These are phyloP conservation scores for Chaetothyriales sp. DNA, from an alignment of 2,329 filamentous ascomycete genomes.

Conservation along the genomic window DNA sequence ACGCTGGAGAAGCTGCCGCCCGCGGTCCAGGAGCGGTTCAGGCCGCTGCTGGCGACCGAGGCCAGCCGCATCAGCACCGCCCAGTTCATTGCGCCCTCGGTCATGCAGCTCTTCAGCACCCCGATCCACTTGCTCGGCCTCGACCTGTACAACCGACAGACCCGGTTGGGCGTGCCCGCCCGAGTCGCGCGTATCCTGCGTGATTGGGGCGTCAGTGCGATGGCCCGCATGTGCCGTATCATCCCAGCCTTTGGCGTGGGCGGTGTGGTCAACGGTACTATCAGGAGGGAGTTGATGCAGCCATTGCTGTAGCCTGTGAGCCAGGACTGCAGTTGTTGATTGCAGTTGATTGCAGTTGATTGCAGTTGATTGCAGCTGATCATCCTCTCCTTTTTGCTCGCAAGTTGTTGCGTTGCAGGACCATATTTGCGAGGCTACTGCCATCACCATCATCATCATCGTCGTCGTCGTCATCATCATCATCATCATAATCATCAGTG, in stretches of 20 bases:
- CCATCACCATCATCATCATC: too few relatives aligned
- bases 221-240: conserved; percentile 65
- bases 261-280: conserved; percentile 58
- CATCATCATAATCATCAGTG: too few relatives aligned
- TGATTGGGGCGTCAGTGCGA: conserved; percentile 60
- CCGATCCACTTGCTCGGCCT: conserved; percentile 70
- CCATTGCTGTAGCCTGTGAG: not conserved
- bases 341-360: too few relatives aligned
- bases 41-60: conserved; percentile 21
- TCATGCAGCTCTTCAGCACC: conserved; percentile 62
- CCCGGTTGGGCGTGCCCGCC: conserved; percentile 34
- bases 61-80: conserved; percentile 33
- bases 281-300: conserved; percentile 14
- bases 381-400: too few relatives aligned
- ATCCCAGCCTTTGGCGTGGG: conserved; percentile 70
- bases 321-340: too few relatives aligned
- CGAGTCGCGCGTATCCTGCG: conserved; percentile 47
- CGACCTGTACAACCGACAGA: conserved; percentile 62
- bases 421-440: too few relatives aligned
- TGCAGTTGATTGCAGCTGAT: too few relatives aligned
- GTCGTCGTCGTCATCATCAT: too few relatives aligned
- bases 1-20: conserved; percentile 47
- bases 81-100: conserved; percentile 65
- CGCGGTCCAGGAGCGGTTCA: conserved; percentile 31
- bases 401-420: too few relatives aligned